Evolutionary conservation across 441 rosid species (phyloP), one percentile per base, ranked within the genome.

Genomic region (Syzygium malaccense): DNA sequence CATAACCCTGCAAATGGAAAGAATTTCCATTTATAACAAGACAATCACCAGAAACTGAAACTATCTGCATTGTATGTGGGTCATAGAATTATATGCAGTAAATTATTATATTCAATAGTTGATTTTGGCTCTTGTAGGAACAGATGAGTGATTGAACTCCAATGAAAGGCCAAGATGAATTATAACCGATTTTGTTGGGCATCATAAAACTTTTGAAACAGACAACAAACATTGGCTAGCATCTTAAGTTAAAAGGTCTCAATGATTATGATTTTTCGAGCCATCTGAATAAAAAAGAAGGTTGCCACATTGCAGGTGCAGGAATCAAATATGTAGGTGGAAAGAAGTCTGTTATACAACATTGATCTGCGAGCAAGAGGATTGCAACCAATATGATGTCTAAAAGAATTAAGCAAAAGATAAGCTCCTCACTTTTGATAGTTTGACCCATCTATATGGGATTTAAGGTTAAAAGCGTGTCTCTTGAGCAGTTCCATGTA

Each of bases 401-500:
- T 48, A 20, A 48, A 88, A 30, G 60, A 84, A 37, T 17, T 30
- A 64, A 18, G n/a, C 86, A 66, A 45, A 79, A 60, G 80, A 89
- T 56, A 57, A 25, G 60, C 45, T 85, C 92, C 96, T 93, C 90
- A 95, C 98, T 86, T 93, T 4, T 90, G 91, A 89, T 92, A 92
- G 88, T 95, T 93, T 79, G 93, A 91, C 32, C 93, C 95, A 56
- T 68, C 91, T 49, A 93, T 90, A 85, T 93, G 95, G 89, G 89
- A 91, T 88, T 90, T 93, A 86, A 94, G 91, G 11, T 86, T 57
- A 90, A 94, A 93, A 49, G 91, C 93, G 48, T 94, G 88, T 90
- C 96, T 93, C 90, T 91, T 95, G 78, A 95, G 92, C 37, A 95
- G 94, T 92, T 95, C 98, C 91, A 95, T 55, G 90, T 94, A 95